phyloP scores from a whole-genome alignment of 805 yeast genomes.

The Kodamaea nitidulidarum region DNA sequence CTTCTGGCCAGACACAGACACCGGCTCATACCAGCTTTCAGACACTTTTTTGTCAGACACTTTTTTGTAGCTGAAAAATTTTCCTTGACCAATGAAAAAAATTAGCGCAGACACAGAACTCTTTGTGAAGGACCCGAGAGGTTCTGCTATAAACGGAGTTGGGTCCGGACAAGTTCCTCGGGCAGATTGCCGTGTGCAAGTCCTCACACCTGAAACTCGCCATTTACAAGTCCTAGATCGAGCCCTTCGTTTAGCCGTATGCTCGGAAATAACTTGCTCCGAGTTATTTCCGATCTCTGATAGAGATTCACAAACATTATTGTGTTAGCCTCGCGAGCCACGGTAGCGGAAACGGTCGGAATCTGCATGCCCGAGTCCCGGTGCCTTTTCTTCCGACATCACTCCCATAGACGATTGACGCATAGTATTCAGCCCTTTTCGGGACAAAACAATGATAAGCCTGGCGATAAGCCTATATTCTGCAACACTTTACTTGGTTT shows the following conservation, averaged over 20 bases:
- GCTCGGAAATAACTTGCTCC: background rate
- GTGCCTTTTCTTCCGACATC: too few relatives aligned
- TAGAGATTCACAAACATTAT: background rate
- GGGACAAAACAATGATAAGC: too few relatives aligned
- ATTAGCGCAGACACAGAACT: conserved; percentile 12
- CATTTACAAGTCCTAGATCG: background rate
- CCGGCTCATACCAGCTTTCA: background rate
- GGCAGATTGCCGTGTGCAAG: too few relatives aligned
- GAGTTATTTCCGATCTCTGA: background rate
- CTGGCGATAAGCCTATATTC: background rate
- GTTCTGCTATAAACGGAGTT: too few relatives aligned
- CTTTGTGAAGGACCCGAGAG: too few relatives aligned
- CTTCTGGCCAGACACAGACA: too few relatives aligned
- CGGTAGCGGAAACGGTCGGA: background rate
- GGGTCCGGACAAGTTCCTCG: too few relatives aligned
- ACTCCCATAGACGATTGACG: too few relatives aligned
- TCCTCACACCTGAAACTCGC: too few relatives aligned
- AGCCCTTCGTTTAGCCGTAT: background rate
- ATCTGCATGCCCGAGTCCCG: background rate
- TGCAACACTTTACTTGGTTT: background rate
- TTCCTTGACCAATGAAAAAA: conserved; percentile 11
- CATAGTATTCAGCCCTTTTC: too few relatives aligned
- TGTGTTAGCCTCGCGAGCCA: background rate
- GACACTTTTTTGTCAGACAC: conserved; percentile 5
- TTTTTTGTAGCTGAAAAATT: background rate